Base-by-base conservation (phyloP, 2,329 filamentous ascomycete species). In the Hypoxylon sp. region DNA sequence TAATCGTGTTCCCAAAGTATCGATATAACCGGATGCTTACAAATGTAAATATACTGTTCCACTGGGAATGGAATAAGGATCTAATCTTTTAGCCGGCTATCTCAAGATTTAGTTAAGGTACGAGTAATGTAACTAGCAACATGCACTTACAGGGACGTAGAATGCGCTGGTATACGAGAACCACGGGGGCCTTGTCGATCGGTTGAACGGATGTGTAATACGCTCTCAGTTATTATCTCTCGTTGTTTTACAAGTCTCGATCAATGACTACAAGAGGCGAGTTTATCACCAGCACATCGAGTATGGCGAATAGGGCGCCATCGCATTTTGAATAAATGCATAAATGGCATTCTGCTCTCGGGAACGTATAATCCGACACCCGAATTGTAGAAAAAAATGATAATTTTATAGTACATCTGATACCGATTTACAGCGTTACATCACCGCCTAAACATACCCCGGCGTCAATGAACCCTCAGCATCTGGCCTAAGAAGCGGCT, bases 401-500 rank as follows among this genome's bases (percentile, higher is more conserved):
- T 33, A 31, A 48, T 33, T 47, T 31, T 54, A 19, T 52, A 37
- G 22, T 47, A 24, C 60, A 60, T 33, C 33, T 51, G 60, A 63
- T n/a, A 53, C 55, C 26, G 46, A 55, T 42, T 10, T 10, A 29
- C 35, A 62, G 47, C 26, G 67, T 61, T 58, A 48, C 58, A 63
- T 42, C 33, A 22, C 39, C n/a, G n/a, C 33, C 31, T 47, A 48
- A 37, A 53, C 46, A 44, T 22, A 55, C 33, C 48, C 17, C 6
- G 6, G 22, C 33, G 24, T 53, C 17, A 35, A 29, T 26, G 42
- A 24, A 52, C 14, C 47, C 26, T 59, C 31, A 31, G 42, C 19
- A 52, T 58, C 26, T 55, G 48, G 29, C 26, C 24, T 54, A 37
- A 8, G 35, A 33, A 13, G 61, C 68, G 68, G 68, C 65, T 67